Percentiles rank a stretch among this genome's conserved stretches.
Evolutionary conservation across 805 yeast genomes (phyloP).

Genomic region (Wickerhamiella azymoides): DNA sequence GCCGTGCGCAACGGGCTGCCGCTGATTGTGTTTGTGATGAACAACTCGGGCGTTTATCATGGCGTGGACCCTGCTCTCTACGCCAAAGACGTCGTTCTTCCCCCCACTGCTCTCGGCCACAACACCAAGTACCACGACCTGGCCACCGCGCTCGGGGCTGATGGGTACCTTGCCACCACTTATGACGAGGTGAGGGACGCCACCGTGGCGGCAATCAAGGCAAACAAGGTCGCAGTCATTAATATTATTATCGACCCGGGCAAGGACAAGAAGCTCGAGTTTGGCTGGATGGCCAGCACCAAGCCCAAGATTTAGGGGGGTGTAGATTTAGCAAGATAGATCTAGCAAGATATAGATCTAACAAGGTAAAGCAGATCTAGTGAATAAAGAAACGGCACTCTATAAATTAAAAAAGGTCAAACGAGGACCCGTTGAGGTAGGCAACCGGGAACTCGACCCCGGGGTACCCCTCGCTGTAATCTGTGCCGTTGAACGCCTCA

Average conservation of each 20-base stretch:
- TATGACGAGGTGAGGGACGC: constrained; percentile 28
- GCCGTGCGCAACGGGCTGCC: constrained; percentile 42
- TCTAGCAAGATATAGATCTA: too few species aligned
- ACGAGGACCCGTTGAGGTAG: constrained; percentile 22
- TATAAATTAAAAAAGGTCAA: constrained; percentile 9
- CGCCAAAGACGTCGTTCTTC: constrained; percentile 25
- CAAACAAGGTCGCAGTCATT: constrained; percentile 32
- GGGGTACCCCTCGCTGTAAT: constrained; percentile 23
- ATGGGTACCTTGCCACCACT: constrained; percentile 36
- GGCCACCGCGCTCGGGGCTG: constrained; percentile 42
- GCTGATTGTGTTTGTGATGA: constrained; percentile 48
- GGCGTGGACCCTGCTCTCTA: constrained; percentile 33
- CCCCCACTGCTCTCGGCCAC: constrained; percentile 46
- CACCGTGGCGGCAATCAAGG: constrained; percentile 26
- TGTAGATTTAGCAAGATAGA: too few species aligned
- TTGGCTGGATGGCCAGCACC: constrained; percentile 56
- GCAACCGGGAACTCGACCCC: constrained; percentile 21
- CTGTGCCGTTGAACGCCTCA: constrained; percentile 18
- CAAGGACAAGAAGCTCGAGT: constrained; percentile 37
- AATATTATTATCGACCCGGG: constrained; percentile 55
- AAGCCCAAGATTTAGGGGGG: constrained; percentile 25
- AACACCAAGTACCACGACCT: constrained; percentile 44
- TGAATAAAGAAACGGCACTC: too few species aligned
- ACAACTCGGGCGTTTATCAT: constrained; percentile 60
- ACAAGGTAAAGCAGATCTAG: too few species aligned